Evolutionary conservation across 768 basidiomycete genomes (phyloP), one percentile per base, ranked within the genome.

Genomic region (Tricholoma terreum): DNA sequence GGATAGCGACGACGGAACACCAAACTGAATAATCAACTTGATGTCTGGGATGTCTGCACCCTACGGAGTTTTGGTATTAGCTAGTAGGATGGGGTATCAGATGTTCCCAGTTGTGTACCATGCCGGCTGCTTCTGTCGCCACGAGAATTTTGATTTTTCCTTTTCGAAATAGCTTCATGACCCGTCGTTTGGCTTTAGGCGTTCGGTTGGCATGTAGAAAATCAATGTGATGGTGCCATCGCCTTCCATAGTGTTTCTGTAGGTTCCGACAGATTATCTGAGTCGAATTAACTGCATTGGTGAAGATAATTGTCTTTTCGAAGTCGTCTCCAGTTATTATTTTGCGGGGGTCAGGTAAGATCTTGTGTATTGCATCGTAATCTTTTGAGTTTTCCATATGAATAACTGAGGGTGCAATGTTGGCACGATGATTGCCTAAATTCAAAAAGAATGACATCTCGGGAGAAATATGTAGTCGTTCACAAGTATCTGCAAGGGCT

Each of bases 1-100:
- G 0, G 69, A 59, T 0, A 76, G 63, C 0, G 72, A 72, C 0
- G 55, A 15, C 0, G 75, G 71, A 1, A 72, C 62, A 8, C 69
- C 66, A 38, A 76, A 74, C 50, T 77, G 76, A 17, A 73, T 61
- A 0, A 72, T 65, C 10, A 69, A 65, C 12, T 68, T 67, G 27
- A 78, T 68, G 56, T 78, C 70, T 0, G 71, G 68, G n/a, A 76
- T 75, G 43, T 75, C 71, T 0, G 67, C 54, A 1, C 72, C 72
- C 73, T 74, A 6, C 24, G 6, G 2, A 27, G 6, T 27, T 27
- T 3, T 27, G 3, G n/a, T n/a, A n/a, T n/a, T n/a, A n/a, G n/a
- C n/a, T n/a, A 27, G 45, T 24, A 17, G 40, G 6, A 42, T 7
- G 2, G 10, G n/a, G n/a, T n/a, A 36, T 15, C 36, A 14, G n/a